Percentiles rank a stretch among this genome's conserved stretches.
Evolutionary conservation across 306 rosid species (phyloP).

Genomic region (Casuarina cunninghamiana): DNA sequence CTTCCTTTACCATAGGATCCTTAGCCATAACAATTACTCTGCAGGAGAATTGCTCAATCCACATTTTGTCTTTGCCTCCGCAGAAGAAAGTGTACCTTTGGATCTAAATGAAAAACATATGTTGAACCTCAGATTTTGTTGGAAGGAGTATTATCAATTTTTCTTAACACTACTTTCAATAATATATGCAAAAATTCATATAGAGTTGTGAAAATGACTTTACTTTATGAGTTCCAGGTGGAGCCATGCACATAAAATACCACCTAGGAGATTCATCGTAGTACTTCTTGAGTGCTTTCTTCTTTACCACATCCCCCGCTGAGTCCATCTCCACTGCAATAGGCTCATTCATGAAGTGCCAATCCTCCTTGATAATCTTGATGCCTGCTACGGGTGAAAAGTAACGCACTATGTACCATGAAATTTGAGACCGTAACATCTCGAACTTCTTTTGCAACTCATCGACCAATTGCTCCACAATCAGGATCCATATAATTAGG

Average conservation of each 20-base stretch:
- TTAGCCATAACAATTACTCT: slow-evolving; percentile 19
- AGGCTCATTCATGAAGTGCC: slow-evolving; percentile 50
- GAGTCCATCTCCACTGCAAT: slow-evolving; percentile 35
- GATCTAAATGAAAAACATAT: background rate
- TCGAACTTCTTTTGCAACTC: slow-evolving; percentile 35
- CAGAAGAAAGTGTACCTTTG: background rate
- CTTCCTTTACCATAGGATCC: slow-evolving; percentile 31
- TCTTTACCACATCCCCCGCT: slow-evolving; percentile 38
- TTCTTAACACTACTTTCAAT: background rate
- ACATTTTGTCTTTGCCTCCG: slow-evolving; percentile 25
- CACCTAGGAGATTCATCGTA: no score
- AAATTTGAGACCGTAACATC: slow-evolving; percentile 35
- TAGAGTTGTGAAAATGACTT: background rate
- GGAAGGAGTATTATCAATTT: no score
- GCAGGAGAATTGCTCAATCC: slow-evolving; percentile 46
- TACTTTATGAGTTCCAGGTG: slow-evolving; percentile 23
- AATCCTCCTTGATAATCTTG: slow-evolving; percentile 43
- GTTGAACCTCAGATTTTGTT: no score
- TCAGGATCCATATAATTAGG: slow-evolving; percentile 58
- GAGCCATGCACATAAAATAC: no score
- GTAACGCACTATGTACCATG: slow-evolving; percentile 42
- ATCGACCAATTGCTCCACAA: slow-evolving; percentile 50
- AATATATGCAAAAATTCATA: background rate
- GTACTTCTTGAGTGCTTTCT: slow-evolving; percentile 51
- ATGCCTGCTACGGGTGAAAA: slow-evolving; percentile 35